Conservation (phyloP, 345 rosid species). For the Salix brachista region DNA sequence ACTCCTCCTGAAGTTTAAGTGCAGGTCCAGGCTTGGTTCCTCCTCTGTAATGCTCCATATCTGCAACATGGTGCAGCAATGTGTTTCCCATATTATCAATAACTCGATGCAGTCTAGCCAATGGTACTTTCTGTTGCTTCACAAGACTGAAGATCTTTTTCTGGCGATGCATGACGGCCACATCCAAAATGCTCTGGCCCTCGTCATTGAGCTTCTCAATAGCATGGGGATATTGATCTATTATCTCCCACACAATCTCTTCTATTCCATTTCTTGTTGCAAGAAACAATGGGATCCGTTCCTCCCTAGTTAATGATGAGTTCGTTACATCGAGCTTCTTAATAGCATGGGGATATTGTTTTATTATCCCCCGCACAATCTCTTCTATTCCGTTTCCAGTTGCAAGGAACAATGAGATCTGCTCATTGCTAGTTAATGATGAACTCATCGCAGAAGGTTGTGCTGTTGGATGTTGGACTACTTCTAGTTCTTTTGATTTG, state of each 20-base stretch:
- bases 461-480: too few species aligned
- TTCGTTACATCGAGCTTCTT: too few species aligned
- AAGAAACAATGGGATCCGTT: conserved; percentile 11
- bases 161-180: conserved; percentile 16
- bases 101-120: background rate
- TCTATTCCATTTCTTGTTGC: conserved; percentile 10
- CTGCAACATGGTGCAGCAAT: conserved; percentile 23
- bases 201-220: conserved; percentile 6
- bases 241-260: conserved; percentile 13
- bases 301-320: too few species aligned
- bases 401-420: too few species aligned
- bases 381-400: too few species aligned
- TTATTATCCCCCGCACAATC: too few species aligned
- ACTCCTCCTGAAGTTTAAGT: conserved; percentile 23
- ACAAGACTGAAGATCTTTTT: conserved; percentile 5
- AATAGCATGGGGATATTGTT: too few species aligned
- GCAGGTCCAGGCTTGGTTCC: conserved; percentile 21
- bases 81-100: conserved; percentile 22
- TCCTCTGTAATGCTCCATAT: background rate
- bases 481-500: too few species aligned
- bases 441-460: too few species aligned
- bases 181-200: conserved; percentile 27
- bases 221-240: conserved; percentile 10
- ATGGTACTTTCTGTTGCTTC: background rate
- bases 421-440: too few species aligned